Evolutionary conservation across 2,329 filamentous ascomycete genomes (phyloP), one percentile per base, ranked within the genome.

Genomic region (Verticillium nubilum): DNA sequence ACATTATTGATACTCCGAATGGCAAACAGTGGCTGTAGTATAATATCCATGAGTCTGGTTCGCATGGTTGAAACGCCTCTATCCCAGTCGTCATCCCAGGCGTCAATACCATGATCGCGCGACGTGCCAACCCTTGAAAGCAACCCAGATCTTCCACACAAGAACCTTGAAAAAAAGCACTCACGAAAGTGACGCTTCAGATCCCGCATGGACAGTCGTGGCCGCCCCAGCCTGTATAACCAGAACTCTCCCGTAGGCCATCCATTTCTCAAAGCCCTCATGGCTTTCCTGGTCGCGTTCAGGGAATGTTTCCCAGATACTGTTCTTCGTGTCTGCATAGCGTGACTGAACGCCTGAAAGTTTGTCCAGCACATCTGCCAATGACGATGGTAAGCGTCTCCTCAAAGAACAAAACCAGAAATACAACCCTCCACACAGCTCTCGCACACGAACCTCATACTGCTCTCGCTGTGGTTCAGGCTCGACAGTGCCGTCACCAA

Each of bases 361-460:
- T 0, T 5, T 27, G 9, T 33, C 56, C 17, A 5, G 23, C 9
- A 13, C 33, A 15, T 72, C 69, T 4, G 69, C 61, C 2, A 65
- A 66, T 4, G 74, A 72, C 0, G 74, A 72, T 0, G 72, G 74
- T 17, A 77, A 63, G 60, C 76, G 77, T 17, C 74, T 73, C 35
- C 74, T 64, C 2, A 77, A 72, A 56, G 71, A 74, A 25, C 74
- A 78, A 62, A 77, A 78, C 65, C 78, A 78, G 52, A 78, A 76
- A 60, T 78, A 78, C 7, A 79, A 69, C 50, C 77, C 74, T 52
- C 74, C 68, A 65, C 76, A 77, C 15, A 78, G 70, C 23, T 72
- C 64, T 37, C 73, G 70, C 9, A 76, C 75, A 4, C 75, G 72
- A 28, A 73, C 69, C 47, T 74, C 67, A 35, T 75, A 76, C 47